phyloP scores from a whole-genome alignment of 2,329 filamentous ascomycete genomes.

The Penicillium sp. region DNA sequence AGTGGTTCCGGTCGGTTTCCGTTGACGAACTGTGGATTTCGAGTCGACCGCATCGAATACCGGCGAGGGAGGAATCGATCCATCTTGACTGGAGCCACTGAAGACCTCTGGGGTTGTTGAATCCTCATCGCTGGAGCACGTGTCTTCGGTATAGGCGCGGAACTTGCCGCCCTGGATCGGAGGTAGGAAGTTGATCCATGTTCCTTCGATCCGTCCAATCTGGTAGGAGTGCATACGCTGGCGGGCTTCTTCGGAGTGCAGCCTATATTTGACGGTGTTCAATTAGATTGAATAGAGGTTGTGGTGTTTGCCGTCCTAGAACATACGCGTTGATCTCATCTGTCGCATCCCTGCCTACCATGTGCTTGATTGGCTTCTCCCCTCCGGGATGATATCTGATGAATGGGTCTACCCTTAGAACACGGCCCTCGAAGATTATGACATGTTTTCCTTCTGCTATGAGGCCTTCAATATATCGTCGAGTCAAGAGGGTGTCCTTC shows the following conservation, averaged over 20 bases:
- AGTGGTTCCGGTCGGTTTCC: conserved; percentile 31
- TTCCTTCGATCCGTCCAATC: conserved; percentile 76
- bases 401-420: conserved; percentile 87
- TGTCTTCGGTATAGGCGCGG: conserved; percentile 51
- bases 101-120: conserved; percentile 34
- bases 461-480: conserved; percentile 70
- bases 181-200: conserved; percentile 83
- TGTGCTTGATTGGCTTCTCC: conserved; percentile 84
- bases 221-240: conserved; percentile 76
- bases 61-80: conserved; percentile 57
- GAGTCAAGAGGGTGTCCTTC: conserved; percentile 54
- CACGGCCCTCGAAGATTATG: conserved; percentile 74
- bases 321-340: conserved; percentile 88
- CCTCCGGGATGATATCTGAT: conserved; percentile 87
- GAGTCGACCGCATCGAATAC: conserved; percentile 56
- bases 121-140: conserved; percentile 42
- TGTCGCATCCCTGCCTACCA: conserved; percentile 90
- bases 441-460: conserved; percentile 80
- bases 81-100: conserved; percentile 53
- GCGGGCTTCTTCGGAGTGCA: conserved; percentile 77
- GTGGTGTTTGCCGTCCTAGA: conserved; percentile 2
- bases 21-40: conserved; percentile 36
- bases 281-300: conserved; percentile 13
- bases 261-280: conserved; percentile 47
- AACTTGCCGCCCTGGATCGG: conserved; percentile 89